phyloP scores from a whole-genome alignment of 306 rosid species.

The Mimosa pudica region DNA sequence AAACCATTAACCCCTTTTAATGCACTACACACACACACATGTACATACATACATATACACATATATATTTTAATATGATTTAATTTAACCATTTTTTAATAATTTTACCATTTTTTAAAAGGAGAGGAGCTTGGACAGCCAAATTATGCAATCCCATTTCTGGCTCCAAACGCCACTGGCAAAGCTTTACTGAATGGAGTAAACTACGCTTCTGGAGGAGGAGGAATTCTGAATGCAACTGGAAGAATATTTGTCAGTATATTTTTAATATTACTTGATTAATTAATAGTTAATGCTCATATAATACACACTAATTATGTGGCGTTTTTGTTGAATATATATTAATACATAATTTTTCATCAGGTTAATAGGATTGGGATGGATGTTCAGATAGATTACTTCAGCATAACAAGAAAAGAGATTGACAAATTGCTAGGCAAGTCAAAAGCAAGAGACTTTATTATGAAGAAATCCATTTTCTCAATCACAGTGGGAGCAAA shows the following conservation, averaged over 20 bases:
- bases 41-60: neutral
- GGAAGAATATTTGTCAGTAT: slow-evolving; percentile 87
- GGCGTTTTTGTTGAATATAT: slow-evolving; percentile 18
- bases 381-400: slow-evolving; percentile 89
- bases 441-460: slow-evolving; percentile 61
- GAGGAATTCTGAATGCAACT: slow-evolving; percentile 91
- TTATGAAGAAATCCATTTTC: slow-evolving; percentile 68
- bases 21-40: neutral
- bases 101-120: slow-evolving; percentile 13
- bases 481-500: slow-evolving; percentile 82
- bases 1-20: neutral
- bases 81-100: neutral
- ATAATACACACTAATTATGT: neutral
- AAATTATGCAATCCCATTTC: slow-evolving; percentile 71
- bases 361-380: slow-evolving; percentile 90
- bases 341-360: slow-evolving; percentile 5
- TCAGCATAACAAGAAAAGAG: slow-evolving; percentile 73
- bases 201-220: slow-evolving; percentile 97
- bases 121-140: slow-evolving; percentile 89
- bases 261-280: neutral
- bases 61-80: neutral
- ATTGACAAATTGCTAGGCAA: slow-evolving; percentile 64
- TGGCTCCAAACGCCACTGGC: slow-evolving; percentile 80
- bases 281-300: neutral
- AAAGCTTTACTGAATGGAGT: slow-evolving; percentile 70